Evolutionary conservation across 805 yeast species (phyloP), one percentile per base, ranked within the genome.

Genomic region (Candida loeiensis): DNA sequence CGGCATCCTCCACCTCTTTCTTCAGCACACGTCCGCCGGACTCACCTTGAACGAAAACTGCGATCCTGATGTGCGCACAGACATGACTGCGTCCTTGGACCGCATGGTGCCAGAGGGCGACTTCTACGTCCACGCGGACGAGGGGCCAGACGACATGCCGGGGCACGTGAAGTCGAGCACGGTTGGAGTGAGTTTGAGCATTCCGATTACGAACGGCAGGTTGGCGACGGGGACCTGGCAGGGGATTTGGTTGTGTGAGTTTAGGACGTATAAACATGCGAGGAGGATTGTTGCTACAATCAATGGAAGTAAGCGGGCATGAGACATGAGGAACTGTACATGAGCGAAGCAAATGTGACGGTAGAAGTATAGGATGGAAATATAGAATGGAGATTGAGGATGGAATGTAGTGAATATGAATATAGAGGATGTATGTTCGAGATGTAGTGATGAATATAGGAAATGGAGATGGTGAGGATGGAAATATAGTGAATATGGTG

Each of bases 81-180:
- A 85, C 53, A 73, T 86, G 85, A 69, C 73, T 7, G 69, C 73
- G 17, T 76, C 84, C 1, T 59, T 86, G 48, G 82, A 79, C 50
- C 63, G 76, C 37, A 64, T 85, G 42, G 85, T 77, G 2, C 95
- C 95, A 0, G 91, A 85, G 51, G 74, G 69, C 5, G 66, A 66
- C 39, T 56, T 61, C 26, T 82, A 81, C 49, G 52, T 72, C 34
- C 90, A 81, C 56, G 76, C 73, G 11, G 91, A 82, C 40, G 95
- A 85, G 59, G 95, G 87, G 1, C 73, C 85, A 3, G 95, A 86
- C 55, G 95, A 85, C 56, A 82, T 85, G 89, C 86, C 91, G 2
- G 85, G 90, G 0, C 95, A 85, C 58, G 79, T 80, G 37, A 80
- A 84, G 54, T 71, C 84, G 14, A 25, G 46, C 4, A 40, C 51